Percentiles rank a stretch among this genome's conserved stretches.
phyloP scores from a whole-genome alignment of 768 basidiomycete species.

The Lentinus tigrinus region DNA sequence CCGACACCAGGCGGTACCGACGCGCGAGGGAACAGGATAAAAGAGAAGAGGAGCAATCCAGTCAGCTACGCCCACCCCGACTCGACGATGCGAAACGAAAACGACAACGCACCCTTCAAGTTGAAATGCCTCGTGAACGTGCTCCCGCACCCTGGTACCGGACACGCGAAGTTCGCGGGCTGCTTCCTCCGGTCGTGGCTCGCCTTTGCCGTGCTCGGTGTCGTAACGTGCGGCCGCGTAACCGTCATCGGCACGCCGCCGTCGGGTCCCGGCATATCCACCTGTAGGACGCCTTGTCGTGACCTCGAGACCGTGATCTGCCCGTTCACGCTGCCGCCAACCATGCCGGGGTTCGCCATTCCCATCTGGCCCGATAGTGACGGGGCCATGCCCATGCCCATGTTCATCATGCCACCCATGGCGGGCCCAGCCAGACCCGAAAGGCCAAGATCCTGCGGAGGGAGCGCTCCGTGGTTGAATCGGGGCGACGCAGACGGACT shows the following conservation, averaged over 20 bases:
- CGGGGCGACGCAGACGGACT: conserved; percentile 67
- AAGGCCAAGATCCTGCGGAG: conserved; percentile 15
- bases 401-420: conserved; percentile 13
- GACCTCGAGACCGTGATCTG: conserved; percentile 1
- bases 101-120: conserved; percentile 63
- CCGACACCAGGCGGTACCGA: background rate
- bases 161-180: conserved; percentile 86
- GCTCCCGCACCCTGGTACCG: conserved; percentile 92
- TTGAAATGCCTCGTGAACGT: conserved; percentile 98
- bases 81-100: conserved; percentile 6
- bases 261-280: conserved; percentile 16
- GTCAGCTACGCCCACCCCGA: conserved; percentile 9
- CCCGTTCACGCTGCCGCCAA: conserved; percentile 27
- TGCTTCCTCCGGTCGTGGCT: conserved; percentile 84
- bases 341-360: conserved; percentile 13
- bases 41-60: background rate
- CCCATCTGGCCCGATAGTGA: conserved; percentile 1
- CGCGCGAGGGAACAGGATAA: background rate
- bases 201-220: conserved; percentile 84
- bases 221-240: conserved; percentile 82
- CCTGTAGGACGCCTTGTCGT: conserved; percentile 11
- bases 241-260: conserved; percentile 22
- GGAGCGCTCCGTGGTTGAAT: conserved; percentile 49
- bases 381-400: conserved; percentile 8
- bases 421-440: conserved; percentile 1